Evolutionary conservation across 2,329 filamentous ascomycete species (phyloP), one percentile per base, ranked within the genome.

Genomic region (Cordyceps cateniannulata): DNA sequence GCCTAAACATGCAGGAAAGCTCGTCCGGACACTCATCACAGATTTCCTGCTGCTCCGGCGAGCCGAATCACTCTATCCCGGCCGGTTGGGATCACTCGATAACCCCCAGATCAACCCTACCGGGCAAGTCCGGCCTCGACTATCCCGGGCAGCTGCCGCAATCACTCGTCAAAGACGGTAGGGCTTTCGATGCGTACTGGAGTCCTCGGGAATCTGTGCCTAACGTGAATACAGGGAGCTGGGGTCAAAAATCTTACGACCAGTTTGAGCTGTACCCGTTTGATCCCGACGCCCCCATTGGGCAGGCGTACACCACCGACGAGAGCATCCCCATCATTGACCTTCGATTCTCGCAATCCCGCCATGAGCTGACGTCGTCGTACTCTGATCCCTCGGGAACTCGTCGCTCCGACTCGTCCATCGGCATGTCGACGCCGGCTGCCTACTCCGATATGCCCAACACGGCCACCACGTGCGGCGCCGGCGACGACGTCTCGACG

Each of bases 401-500:
- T 64, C 82, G 86, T 63, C 82, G 89, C 78, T 90, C 88, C 22
- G 87, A 87, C 52, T 90, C 88, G 2, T 90, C 88, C 1, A 89
- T 89, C 68, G 88, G 87, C 44, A 82, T 90, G 75, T 90, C 88
- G 18, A 89, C 83, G 1, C 82, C 82, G 47, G 82, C 86, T 24
- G 80, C 79, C 24, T 76, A 88, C 47, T 87, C 86, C 5, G 87
- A 90, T 66, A 84, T 89, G 71, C 81, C 85, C 54, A 85, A 85
- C 4, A 35, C 8, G 10, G 90, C 88, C 69, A 85, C 85, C 4
- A 90, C 88, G 69, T 42, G 38, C 38, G 47, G 58, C 42, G 20
- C 48, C 25, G 25, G 38, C 10, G 87, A 91, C 61, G 87, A 91
- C 65, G 84, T 88, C 68, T 86, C 87, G 18, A 77, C 86, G 18